These are phyloP conservation scores for Leucoagaricus sp. DNA, from an alignment of 1,284 basidiomycete genomes.

Conservation along the genomic window DNA sequence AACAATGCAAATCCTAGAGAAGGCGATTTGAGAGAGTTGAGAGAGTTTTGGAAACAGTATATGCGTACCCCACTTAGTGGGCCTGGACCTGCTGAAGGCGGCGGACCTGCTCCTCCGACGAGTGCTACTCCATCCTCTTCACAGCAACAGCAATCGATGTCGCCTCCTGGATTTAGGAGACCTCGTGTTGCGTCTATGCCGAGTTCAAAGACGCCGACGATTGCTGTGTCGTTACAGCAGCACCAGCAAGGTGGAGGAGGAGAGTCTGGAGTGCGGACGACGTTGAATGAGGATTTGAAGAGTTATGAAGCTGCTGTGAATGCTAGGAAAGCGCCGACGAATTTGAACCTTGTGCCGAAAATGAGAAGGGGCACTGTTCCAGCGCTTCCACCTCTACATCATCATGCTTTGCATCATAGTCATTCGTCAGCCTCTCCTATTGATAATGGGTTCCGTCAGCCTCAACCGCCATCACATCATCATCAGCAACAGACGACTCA, in stretches of 20 bases:
- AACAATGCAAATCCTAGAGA: constrained; percentile 2
- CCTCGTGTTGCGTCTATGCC: constrained; percentile 65
- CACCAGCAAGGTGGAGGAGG: constrained; percentile 17
- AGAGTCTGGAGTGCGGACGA: constrained; percentile 22
- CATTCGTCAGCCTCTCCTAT: neutral
- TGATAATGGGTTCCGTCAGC: neutral
- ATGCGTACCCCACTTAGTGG: constrained; percentile 69
- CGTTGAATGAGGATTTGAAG: constrained; percentile 56
- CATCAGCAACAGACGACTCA: neutral
- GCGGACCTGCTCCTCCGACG: neutral
- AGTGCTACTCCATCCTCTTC: neutral
- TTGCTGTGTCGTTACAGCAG: constrained; percentile 6
- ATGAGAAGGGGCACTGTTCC: constrained; percentile 27
- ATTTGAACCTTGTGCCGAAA: constrained; percentile 44
- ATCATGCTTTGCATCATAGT: neutral
- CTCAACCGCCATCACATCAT: neutral
- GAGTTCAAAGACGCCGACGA: constrained; percentile 59
- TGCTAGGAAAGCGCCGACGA: constrained; percentile 63
- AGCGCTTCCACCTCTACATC: neutral
- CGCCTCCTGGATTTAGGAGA: constrained; percentile 38
- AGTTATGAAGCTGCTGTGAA: constrained; percentile 76
- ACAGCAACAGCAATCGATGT: constrained; percentile 2
- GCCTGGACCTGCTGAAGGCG: constrained; percentile 29
- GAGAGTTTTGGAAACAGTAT: constrained; percentile 76
- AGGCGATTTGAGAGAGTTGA: constrained; percentile 54